phyloP scores from a whole-genome alignment of 2,329 filamentous ascomycete genomes.

The Emergomyces orientalis region DNA sequence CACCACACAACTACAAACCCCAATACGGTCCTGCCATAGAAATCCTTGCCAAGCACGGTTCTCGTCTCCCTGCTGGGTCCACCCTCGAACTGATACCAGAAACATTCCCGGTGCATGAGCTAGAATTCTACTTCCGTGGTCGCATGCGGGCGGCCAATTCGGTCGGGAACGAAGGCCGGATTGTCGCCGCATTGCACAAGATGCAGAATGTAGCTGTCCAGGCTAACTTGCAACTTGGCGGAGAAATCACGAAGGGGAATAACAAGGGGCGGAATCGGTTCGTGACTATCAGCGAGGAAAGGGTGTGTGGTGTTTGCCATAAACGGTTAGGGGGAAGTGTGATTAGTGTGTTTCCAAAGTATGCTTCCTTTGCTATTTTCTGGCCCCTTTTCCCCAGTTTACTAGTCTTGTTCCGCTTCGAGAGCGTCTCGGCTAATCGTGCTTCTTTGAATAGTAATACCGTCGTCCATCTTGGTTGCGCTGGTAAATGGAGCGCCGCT shows the following conservation, averaged over 20 bases:
- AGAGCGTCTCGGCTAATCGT: neutral
- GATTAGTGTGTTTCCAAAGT: conserved; percentile 80
- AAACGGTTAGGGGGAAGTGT: conserved; percentile 88
- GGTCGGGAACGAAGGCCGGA: conserved; percentile 66
- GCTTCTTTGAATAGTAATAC: conserved; percentile 31
- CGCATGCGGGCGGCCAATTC: conserved; percentile 81
- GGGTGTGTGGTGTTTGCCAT: conserved; percentile 84
- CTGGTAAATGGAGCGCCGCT: conserved; percentile 38
- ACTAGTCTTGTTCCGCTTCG: neutral
- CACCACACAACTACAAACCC: conserved; percentile 60
- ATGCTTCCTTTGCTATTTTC: conserved; percentile 30
- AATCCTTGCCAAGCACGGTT: conserved; percentile 84
- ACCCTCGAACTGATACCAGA: conserved; percentile 81
- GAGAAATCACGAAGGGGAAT: conserved; percentile 38
- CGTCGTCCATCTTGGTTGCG: conserved; percentile 74
- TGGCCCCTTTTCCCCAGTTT: neutral
- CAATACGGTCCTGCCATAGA: conserved; percentile 72
- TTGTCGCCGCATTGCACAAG: conserved; percentile 66
- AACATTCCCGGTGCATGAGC: conserved; percentile 63
- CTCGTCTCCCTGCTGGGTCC: conserved; percentile 76
- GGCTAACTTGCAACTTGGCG: conserved; percentile 62
- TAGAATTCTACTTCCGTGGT: conserved; percentile 85
- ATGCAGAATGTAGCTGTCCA: conserved; percentile 72
- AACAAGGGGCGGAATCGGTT: conserved; percentile 53
- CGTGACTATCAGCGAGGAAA: conserved; percentile 77